Conservation (phyloP, 495 filamentous ascomycete genomes). For the Podospora fimiseda region DNA sequence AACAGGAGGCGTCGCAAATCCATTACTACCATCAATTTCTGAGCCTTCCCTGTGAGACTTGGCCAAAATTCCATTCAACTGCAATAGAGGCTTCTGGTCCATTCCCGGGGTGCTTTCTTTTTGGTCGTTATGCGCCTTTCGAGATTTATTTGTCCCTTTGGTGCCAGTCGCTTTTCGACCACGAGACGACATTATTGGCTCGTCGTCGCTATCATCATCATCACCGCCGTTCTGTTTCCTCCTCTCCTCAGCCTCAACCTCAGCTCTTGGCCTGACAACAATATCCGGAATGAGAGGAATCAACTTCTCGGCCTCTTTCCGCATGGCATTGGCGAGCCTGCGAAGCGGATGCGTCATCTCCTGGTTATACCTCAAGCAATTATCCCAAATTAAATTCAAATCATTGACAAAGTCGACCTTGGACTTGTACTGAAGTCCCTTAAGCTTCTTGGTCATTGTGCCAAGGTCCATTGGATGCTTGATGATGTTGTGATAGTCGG, state of each 20-base stretch:
- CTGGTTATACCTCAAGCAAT: constrained; percentile 92
- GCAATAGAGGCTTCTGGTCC: constrained; percentile 54
- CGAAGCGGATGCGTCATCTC: constrained; percentile 80
- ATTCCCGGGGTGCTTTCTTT: constrained; percentile 73
- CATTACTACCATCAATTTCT: constrained; percentile 65
- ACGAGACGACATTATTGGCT: constrained; percentile 95
- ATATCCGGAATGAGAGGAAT: constrained; percentile 94
- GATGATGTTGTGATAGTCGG: constrained; percentile 91
- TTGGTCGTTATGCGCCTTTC: constrained; percentile 68
- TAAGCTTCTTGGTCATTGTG: constrained; percentile 96
- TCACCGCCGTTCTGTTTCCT: constrained; percentile 69
- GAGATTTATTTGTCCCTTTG: constrained; percentile 65
- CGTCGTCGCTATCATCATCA: constrained; percentile 92
- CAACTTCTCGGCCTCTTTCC: constrained; percentile 91
- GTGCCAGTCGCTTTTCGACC: constrained; percentile 77
- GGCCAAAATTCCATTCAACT: constrained; percentile 47
- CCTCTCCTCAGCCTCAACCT: constrained; percentile 94
- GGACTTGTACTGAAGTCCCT: constrained; percentile 76
- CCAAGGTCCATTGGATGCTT: constrained; percentile 98
- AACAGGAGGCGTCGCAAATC: constrained; percentile 75
- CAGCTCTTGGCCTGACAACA: constrained; percentile 77
- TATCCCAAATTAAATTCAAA: constrained; percentile 90
- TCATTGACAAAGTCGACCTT: constrained; percentile 94
- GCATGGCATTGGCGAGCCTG: constrained; percentile 92
- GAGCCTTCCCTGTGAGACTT: constrained; percentile 44